Conservation (phyloP, 768 basidiomycete genomes). For the Phaeotremella skinneri region DNA sequence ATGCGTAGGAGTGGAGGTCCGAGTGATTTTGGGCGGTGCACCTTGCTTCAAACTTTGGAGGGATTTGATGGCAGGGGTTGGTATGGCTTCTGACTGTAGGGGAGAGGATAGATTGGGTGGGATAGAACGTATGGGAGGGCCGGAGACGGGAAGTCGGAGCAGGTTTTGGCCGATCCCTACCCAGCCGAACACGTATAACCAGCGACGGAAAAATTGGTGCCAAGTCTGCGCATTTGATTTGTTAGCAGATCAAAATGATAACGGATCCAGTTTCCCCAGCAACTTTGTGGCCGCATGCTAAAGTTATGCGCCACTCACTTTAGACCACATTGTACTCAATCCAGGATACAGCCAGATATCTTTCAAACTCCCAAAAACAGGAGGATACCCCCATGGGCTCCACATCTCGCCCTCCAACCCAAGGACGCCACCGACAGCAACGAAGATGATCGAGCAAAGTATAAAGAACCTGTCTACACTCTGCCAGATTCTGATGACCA, state of each 20-base stretch:
- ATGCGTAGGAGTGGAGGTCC: too few relatives aligned
- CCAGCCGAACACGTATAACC: slow-evolving; percentile 37
- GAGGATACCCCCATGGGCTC: slow-evolving; percentile 42
- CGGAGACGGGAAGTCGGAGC: slow-evolving; percentile 34
- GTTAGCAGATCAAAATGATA: slow-evolving; percentile 7
- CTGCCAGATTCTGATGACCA: slow-evolving; percentile 22
- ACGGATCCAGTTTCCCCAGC: too few relatives aligned
- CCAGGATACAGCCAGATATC: slow-evolving; percentile 42
- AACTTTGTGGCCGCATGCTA: too few relatives aligned
- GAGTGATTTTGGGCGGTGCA: too few relatives aligned
- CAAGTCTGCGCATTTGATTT: slow-evolving; percentile 30
- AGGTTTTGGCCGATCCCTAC: slow-evolving; percentile 39
- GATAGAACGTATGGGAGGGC: slow-evolving; percentile 21
- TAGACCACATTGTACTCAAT: slow-evolving; percentile 39
- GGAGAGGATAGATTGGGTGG: neutral
- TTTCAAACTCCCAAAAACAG: slow-evolving; percentile 30
- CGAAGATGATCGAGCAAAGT: slow-evolving; percentile 3
- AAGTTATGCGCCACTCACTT: slow-evolving; percentile 15
- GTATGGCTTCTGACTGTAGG: too few relatives aligned
- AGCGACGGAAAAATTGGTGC: slow-evolving; percentile 38
- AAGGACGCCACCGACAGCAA: slow-evolving; percentile 27
- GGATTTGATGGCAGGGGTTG: too few relatives aligned
- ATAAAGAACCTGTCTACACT: slow-evolving; percentile 11
- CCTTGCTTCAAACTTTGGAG: too few relatives aligned
- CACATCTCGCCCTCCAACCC: slow-evolving; percentile 40